Evolutionary conservation across 495 filamentous ascomycete species (phyloP), one percentile per base, ranked within the genome.

Genomic region (Aspergillus sclerotioniger): DNA sequence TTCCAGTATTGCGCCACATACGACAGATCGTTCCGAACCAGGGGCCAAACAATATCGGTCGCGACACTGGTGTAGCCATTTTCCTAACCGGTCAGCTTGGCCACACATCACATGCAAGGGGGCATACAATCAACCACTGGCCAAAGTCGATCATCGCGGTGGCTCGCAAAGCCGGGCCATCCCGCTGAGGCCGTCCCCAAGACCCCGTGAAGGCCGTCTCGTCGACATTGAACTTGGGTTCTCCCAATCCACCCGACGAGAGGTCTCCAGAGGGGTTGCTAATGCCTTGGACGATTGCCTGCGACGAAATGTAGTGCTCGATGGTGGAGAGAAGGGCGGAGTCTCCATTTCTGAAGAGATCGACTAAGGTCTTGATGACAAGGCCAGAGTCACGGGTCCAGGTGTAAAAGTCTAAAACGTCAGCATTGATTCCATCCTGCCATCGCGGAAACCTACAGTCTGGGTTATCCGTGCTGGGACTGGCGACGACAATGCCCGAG

Each of bases 371-470:
- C 61, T 86, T 87, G 67, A 86, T 78, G 4, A 82, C 81, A 59
- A 91, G 71, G 8, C 84, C 80, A n/a, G 83, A 78, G 64, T 90
- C 88, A 56, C 88, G 76, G n/a, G 84, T 88, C 87, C 88, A 91
- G 10, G 86, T 87, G 59, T 82, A 90, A 47, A 69, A 78, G 44
- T 76, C 72, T 75, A 25, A 28, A 2, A 32, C 9, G 2, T 16
- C 25, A 16, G 13, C 5, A 16, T 16, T 15, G 7, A 32, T 2
- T 25, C 16, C 15, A n/a, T 32, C 3, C 7, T 12, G 6, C 7
- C n/a, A 15, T 9, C 6, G 13, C 13, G 17, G 16, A 3, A 7
- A 32, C 25, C 16, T 17, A 88, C 85, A 89, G 64, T 87, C 76
- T 2, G 86, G 86, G 41, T 74, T 68, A 7, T 54, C 53, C n/a